Evolutionary conservation across 345 rosid genomes (phyloP).

Genomic region (Camelina sativa): DNA sequence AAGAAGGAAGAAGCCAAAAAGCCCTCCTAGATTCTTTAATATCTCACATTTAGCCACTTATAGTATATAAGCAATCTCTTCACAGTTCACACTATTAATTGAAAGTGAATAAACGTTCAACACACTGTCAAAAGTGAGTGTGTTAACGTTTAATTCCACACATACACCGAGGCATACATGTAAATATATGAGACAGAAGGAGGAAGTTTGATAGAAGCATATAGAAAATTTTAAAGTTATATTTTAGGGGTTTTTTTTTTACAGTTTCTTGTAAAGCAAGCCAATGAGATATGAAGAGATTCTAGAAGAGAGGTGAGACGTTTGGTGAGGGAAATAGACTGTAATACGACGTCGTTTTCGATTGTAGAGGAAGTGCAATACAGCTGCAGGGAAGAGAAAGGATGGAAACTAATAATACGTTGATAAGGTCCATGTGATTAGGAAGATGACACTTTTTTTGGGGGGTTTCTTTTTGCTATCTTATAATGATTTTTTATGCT

Average conservation of each 20-base stretch:
- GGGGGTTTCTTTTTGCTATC: background rate
- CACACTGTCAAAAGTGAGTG: conserved; percentile 48
- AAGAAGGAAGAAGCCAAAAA: conserved; percentile 27
- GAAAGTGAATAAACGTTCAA: conserved; percentile 28
- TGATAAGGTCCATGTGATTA: conserved; percentile 46
- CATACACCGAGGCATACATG: conserved; percentile 41
- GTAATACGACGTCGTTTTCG: conserved; percentile 32
- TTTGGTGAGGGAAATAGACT: conserved; percentile 34
- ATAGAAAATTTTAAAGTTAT: background rate
- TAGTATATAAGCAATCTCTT: conserved; percentile 26
- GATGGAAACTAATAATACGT: conserved; percentile 30
- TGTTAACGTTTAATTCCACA: conserved; percentile 40
- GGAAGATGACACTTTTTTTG: conserved; percentile 27
- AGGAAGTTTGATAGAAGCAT: conserved; percentile 24
- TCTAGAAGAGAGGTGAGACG: conserved; percentile 24
- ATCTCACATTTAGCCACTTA: conserved; percentile 33
- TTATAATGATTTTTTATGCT: background rate
- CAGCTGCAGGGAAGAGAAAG: conserved; percentile 40
- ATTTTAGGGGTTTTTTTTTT: conserved; percentile 7
- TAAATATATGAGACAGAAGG: conserved; percentile 35
- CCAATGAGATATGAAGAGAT: conserved; percentile 20
- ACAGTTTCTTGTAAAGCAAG: conserved; percentile 31
- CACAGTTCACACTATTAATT: conserved; percentile 3
- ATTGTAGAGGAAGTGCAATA: conserved; percentile 38
- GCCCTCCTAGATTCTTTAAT: conserved; percentile 32